Conservation (phyloP, 1,139 yeast species). For the Protomyces inundatus region DNA sequence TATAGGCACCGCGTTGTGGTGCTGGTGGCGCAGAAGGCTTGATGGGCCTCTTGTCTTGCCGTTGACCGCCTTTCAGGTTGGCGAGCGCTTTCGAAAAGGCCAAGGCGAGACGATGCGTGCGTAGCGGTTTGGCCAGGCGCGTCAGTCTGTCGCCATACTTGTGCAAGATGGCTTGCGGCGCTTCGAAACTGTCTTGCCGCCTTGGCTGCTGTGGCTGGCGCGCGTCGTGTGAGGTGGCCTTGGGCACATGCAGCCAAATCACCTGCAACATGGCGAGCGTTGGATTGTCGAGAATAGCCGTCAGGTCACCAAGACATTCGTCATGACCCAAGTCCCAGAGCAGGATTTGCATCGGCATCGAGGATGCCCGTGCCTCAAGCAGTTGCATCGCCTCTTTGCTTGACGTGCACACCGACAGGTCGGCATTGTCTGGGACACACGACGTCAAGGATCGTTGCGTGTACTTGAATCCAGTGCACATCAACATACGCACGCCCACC, state of each 20-base stretch:
- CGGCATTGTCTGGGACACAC: not conserved
- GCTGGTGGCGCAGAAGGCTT: not conserved
- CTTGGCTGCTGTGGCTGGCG: not conserved
- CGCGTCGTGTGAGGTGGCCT: not conserved
- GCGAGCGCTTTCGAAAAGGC: constrained; percentile 3
- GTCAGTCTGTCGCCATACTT: not conserved
- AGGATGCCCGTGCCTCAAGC: not conserved
- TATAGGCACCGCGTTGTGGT: not conserved
- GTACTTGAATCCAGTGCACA: not conserved
- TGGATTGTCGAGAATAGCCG: not conserved
- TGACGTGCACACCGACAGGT: not conserved
- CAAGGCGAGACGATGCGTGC: not conserved
- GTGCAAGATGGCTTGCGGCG: not conserved
- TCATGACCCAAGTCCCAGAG: not conserved
- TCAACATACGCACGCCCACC: not conserved
- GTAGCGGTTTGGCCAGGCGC: not conserved
- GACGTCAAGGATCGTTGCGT: not conserved
- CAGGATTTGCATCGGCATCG: not conserved
- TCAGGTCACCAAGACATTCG: not conserved
- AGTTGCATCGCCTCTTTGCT: not conserved
- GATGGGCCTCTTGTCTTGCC: not conserved
- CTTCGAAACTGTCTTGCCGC: not conserved
- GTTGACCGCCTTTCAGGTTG: not conserved
- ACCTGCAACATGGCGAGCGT: not conserved
- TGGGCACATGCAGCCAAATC: not conserved